Base-by-base conservation (phyloP, 495 filamentous ascomycete genomes). In the Astrothelium macrocarpum region DNA sequence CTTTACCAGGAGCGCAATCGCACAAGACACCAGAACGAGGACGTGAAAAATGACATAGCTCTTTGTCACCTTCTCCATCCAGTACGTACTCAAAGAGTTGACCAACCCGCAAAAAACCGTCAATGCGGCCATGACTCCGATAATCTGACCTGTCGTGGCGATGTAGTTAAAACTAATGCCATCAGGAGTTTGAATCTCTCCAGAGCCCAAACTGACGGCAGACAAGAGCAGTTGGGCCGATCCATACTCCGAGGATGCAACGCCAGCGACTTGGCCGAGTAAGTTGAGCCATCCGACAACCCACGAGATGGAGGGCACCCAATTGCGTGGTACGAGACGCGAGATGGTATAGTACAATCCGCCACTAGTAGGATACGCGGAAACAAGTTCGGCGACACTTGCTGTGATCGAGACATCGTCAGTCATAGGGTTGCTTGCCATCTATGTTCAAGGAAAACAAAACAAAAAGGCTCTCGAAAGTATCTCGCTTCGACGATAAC, bases 21-120 rank as follows among this genome's bases (percentile, higher is more conserved):
- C 77, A 71, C 82, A 84, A 7, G 78, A 73, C 4, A 86, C 69
- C 1, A 86, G 71, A 7, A 85, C 76, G 36, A 76, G 74, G 59
- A 86, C 76, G 67, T 87, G 85, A 73, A 87, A 86, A 64, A 87
- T 80, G 32, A 85, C 83, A 66, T 87, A 87, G 28, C 75, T 76
- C 65, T 82, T 84, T 56, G 85, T 84, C 73, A 87, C 80, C 65
- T 83, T 82, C 71, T 84, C 85, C 74, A 87, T 80, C 78, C 79
- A 85, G 53, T 80, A 78, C 0, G 85, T 87, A 7, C 82, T 79
- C 53, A 87, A 72, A 0, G 78, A 82, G 75, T 87, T 87, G 66
- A 86, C 77, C 1, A 78, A 63, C 7, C 81, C 83, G 61, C 80
- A 80, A 2, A 83, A 53, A 2, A 85, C 68, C 0, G 82, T 84